These are phyloP conservation scores for Paramyrothecium roridum DNA, from an alignment of 2,329 filamentous ascomycete species.

Conservation along the genomic window DNA sequence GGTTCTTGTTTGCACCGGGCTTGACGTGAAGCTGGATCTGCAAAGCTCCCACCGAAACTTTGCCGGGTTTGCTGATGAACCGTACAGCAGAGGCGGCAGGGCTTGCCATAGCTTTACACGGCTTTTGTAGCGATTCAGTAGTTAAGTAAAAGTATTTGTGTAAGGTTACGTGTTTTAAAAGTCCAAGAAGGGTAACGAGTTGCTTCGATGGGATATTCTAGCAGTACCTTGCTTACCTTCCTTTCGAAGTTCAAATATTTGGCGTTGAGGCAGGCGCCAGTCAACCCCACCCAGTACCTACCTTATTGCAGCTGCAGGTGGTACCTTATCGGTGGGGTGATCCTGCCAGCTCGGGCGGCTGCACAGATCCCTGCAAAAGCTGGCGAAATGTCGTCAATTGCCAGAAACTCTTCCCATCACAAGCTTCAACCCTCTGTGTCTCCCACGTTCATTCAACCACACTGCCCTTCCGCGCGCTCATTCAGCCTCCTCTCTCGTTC, in stretches of 20 bases:
- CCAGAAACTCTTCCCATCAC: not conserved
- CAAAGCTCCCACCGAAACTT: slow-evolving; percentile 41
- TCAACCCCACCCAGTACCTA: no score
- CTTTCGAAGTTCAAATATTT: no score
- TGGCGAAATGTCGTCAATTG: not conserved
- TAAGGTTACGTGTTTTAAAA: not conserved
- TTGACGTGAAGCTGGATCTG: slow-evolving; percentile 66
- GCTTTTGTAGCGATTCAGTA: no score
- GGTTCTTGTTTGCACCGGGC: slow-evolving; percentile 58
- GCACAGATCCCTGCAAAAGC: not conserved
- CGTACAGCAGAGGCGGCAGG: slow-evolving; percentile 34
- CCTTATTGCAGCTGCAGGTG: not conserved
- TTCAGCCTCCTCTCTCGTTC: not conserved
- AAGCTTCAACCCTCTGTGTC: not conserved
- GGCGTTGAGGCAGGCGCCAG: no score
- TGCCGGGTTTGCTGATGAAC: slow-evolving; percentile 46
- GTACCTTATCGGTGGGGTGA: not conserved
- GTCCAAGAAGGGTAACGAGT: not conserved
- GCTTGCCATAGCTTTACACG: slow-evolving; percentile 22
- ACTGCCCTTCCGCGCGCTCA: not conserved
- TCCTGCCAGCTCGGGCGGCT: not conserved
- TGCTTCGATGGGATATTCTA: no score
- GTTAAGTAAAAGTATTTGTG: no score
- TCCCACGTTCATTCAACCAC: not conserved
- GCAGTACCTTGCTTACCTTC: no score